Evolutionary conservation across 2,329 filamentous ascomycete species (phyloP).

Genomic region (Talaromyces sp.): DNA sequence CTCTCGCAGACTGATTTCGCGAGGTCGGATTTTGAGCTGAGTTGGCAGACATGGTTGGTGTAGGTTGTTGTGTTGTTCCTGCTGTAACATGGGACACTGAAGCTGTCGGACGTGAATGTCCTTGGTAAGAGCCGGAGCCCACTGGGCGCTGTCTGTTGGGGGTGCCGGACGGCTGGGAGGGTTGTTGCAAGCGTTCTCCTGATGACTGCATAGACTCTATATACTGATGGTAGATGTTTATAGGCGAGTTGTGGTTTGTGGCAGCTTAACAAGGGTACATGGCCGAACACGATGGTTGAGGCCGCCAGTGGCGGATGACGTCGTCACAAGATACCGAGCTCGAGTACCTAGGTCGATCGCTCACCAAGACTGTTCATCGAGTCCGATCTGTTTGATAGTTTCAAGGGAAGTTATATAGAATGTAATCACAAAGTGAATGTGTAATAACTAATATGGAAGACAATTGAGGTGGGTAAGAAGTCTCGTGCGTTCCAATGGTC

Average conservation of each 20-base stretch:
- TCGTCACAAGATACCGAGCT: constrained; percentile 10
- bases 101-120: constrained; percentile 11
- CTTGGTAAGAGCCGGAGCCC: not conserved
- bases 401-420: not conserved
- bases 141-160: not conserved
- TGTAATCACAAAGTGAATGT: not conserved
- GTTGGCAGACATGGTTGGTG: constrained; percentile 6
- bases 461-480: not conserved
- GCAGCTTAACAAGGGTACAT: not conserved
- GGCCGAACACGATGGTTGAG: not conserved
- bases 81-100: constrained; percentile 6
- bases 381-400: not conserved
- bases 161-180: not conserved
- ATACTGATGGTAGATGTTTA: not conserved
- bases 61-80: not conserved
- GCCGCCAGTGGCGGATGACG: constrained; percentile 17
- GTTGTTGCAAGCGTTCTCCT: not conserved
- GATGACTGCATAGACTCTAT: not conserved
- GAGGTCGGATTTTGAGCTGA: constrained; percentile 3
- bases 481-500: not conserved
- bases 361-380: not conserved
- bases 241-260: not conserved
- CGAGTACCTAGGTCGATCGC: not conserved
- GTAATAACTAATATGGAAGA: not conserved
- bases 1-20: constrained; percentile 21